Evolutionary conservation across 441 rosid genomes (phyloP).

Genomic region (Dalechampia spathulata): DNA sequence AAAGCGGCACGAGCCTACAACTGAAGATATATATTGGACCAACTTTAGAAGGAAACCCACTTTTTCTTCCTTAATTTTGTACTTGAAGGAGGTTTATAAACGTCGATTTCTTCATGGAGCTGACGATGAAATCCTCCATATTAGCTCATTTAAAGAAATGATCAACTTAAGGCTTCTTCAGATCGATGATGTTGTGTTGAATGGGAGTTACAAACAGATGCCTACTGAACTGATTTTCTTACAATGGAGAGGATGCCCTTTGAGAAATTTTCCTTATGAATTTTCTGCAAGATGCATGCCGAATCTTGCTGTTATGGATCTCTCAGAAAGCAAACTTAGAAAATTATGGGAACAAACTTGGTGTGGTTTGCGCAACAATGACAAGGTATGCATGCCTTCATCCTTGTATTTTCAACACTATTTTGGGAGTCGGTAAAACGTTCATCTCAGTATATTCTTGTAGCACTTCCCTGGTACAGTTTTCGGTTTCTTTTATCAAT

Average conservation of each 20-base stretch:
- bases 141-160: conserved; percentile 19
- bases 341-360: conserved; percentile 3
- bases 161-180: conserved; percentile 25
- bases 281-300: conserved; percentile 5
- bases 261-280: conserved; percentile 19
- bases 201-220: conserved; percentile 20
- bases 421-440: no score
- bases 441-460: no score
- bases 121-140: conserved; percentile 6
- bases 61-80: conserved; percentile 6
- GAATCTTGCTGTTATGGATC: conserved; percentile 26
- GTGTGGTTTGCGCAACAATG: neutral
- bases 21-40: neutral
- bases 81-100: conserved; percentile 9
- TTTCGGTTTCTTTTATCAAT: no score
- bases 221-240: conserved; percentile 27
- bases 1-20: neutral
- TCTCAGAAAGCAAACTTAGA: conserved; percentile 18
- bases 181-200: conserved; percentile 21
- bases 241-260: conserved; percentile 28
- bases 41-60: neutral
- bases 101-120: conserved; percentile 1
- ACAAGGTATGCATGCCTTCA: conserved; percentile 21
- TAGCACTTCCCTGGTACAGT: no score
- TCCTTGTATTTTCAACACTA: neutral